Evolutionary conservation across 73 alveolate genomes (phyloP), one percentile per base, ranked within the genome.

Genomic region (Blepharisma stoltei): DNA sequence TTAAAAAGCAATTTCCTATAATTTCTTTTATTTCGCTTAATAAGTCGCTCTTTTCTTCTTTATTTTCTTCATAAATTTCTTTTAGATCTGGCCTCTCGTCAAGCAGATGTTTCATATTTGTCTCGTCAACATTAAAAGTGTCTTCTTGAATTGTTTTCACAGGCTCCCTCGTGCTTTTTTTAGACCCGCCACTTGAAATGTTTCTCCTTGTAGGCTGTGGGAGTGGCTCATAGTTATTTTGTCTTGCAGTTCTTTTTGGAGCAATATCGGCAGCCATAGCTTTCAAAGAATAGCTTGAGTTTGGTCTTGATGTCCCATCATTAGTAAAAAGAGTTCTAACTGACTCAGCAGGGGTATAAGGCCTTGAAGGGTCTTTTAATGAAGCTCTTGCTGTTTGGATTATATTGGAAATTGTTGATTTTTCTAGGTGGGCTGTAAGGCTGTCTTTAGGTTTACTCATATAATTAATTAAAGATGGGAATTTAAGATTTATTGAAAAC

Each of bases 291-390:
- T 55, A 55, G 43, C 46, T 21, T 55, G 71, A 55, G 18, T 8
- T 8, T 55, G 71, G 71, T 6, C 71, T 8, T 7, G 71, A 6
- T 7, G 18, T 8, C 7, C 23, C 73, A 14, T 14, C n/a, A 18
- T 14, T 18, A 14, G 46, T 25, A 60, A 60, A 60, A 20, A 60
- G 46, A 18, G 73, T 9, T 21, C 71, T 60, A 14, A 14, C 46
- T 20, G 45, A 8, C 14, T 60, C 73, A 18, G 49, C 37, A 14
- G 73, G 73, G 46, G 73, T 60, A 5, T 14, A 60, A 20, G 73
- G 73, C 45, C 73, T 60, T 60, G 73, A 60, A 20, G 73, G 71
- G 18, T 60, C 73, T 60, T 60, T 60, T 25, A 60, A 25, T 18
- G 73, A 60, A 60, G 73, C 73, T 60, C 73, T 60, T 20, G 73